phyloP scores from a whole-genome alignment of 1,284 basidiomycete species.

The Ceratobasidium sp. region DNA sequence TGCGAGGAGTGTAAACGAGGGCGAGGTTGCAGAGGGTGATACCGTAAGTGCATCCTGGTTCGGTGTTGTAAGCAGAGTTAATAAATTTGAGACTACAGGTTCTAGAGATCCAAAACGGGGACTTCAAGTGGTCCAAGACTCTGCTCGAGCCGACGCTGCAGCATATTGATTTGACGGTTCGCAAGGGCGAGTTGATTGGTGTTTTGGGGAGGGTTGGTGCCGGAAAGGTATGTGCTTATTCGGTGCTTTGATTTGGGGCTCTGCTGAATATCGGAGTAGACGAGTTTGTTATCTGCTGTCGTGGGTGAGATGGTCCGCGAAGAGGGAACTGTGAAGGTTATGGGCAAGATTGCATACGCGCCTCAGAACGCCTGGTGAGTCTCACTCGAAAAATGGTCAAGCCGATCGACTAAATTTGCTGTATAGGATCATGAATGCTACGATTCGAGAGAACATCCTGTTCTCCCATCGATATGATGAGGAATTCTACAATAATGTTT shows the following conservation, averaged over 20 bases:
- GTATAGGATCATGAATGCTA: constrained; percentile 82
- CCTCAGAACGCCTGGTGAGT: constrained; percentile 88
- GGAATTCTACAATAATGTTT: constrained; percentile 63
- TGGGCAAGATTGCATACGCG: constrained; percentile 87
- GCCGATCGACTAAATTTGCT: neutral
- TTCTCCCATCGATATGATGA: constrained; percentile 84
- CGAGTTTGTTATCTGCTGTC: constrained; percentile 79
- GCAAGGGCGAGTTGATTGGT: constrained; percentile 88
- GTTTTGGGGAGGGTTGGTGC: constrained; percentile 91
- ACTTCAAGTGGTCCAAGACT: constrained; percentile 82
- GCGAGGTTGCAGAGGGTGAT: constrained; percentile 37
- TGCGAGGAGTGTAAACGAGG: constrained; percentile 68
- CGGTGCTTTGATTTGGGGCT: neutral
- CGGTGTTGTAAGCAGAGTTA: no score
- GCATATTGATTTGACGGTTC: constrained; percentile 80
- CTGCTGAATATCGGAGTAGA: constrained; percentile 59
- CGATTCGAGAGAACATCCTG: constrained; percentile 89
- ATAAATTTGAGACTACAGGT: no score
- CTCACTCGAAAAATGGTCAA: neutral
- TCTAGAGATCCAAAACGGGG: constrained; percentile 77
- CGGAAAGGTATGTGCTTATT: constrained; percentile 76
- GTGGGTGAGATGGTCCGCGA: constrained; percentile 89
- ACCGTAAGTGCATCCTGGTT: constrained; percentile 56
- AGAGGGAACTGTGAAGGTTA: constrained; percentile 80
- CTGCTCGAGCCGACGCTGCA: constrained; percentile 77